These are phyloP conservation scores for Cajanus cajan DNA, from an alignment of 306 rosid species.

Conservation along the genomic window DNA sequence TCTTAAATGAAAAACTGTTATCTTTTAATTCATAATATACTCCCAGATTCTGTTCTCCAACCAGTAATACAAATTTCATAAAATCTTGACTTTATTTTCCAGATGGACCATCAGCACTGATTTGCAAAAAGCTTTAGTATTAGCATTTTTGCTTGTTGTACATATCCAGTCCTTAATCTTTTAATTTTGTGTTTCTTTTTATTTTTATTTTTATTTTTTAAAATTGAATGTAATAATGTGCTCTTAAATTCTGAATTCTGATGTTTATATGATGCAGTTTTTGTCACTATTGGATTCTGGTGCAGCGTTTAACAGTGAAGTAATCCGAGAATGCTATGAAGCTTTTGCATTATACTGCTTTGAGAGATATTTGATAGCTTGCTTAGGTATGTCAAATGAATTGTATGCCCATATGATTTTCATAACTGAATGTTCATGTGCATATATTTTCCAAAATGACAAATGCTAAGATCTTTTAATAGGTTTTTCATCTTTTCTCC, in stretches of 20 bases:
- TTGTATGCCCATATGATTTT: slow-evolving; percentile 8
- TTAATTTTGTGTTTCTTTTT: neutral
- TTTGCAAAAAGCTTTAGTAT: slow-evolving; percentile 18
- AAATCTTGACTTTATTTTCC: slow-evolving; percentile 20
- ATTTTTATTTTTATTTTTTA: too few relatives aligned
- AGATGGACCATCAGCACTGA: neutral
- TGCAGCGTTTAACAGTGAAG: slow-evolving; percentile 92
- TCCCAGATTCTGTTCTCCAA: neutral
- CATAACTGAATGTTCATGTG: slow-evolving; percentile 7
- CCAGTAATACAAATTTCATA: neutral
- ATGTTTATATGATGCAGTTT: slow-evolving; percentile 61
- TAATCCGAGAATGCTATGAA: slow-evolving; percentile 93
- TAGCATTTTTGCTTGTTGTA: slow-evolving; percentile 3
- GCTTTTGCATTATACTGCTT: slow-evolving; percentile 99
- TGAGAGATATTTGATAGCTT: slow-evolving; percentile 94
- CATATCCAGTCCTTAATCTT: neutral
- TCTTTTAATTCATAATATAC: neutral
- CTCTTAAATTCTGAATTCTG: slow-evolving; percentile 20
- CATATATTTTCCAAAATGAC: neutral
- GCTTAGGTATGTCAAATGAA: slow-evolving; percentile 70
- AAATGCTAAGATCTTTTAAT: neutral
- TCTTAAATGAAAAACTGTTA: neutral
- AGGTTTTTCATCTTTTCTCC: neutral
- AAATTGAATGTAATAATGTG: neutral
- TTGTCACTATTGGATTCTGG: slow-evolving; percentile 79